Percentiles rank a stretch among this genome's conserved stretches.
phyloP scores from a whole-genome alignment of 805 yeast species.

The Ogataea thermomethanolica region DNA sequence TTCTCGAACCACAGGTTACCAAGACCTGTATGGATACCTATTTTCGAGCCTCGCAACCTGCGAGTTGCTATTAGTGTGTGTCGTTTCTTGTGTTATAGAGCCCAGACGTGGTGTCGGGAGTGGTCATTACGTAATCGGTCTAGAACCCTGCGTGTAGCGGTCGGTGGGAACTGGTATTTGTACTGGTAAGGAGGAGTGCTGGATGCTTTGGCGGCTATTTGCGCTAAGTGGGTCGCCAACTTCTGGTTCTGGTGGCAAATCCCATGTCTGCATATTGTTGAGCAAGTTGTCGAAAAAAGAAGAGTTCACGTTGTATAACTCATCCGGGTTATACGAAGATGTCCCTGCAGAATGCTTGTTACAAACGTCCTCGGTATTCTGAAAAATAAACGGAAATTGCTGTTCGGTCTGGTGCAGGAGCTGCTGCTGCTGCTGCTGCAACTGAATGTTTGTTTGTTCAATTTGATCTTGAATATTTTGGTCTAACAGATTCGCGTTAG shows the following conservation, averaged over 20 bases:
- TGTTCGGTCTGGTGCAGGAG: conserved; percentile 15
- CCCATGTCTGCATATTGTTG: conserved; percentile 25
- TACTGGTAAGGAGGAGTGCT: background rate
- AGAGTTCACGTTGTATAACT: conserved; percentile 12
- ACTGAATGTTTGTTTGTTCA: conserved; percentile 17
- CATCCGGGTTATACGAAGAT: conserved; percentile 6
- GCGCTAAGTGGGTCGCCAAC: background rate
- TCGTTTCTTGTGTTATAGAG: conserved; percentile 1
- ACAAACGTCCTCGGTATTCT: conserved; percentile 7
- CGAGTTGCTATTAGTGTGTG: background rate
- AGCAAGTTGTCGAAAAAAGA: conserved; percentile 22
- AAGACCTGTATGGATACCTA: background rate
- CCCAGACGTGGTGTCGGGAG: background rate
- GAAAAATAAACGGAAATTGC: conserved; percentile 14
- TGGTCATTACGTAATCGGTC: conserved; percentile 9
- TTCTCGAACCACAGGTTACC: too few relatives aligned
- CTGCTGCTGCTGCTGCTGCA: conserved; percentile 19
- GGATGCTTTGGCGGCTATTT: background rate
- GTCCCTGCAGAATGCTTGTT: background rate
- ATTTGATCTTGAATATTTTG: conserved; percentile 15
- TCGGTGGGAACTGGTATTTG: background rate
- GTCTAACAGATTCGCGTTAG: conserved; percentile 16
- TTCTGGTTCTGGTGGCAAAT: conserved; percentile 10
- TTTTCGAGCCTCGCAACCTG: background rate
- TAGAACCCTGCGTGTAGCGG: conserved; percentile 2